phyloP scores from a whole-genome alignment of 352 stramenopile species.

The Globisporangium iwayamae region DNA sequence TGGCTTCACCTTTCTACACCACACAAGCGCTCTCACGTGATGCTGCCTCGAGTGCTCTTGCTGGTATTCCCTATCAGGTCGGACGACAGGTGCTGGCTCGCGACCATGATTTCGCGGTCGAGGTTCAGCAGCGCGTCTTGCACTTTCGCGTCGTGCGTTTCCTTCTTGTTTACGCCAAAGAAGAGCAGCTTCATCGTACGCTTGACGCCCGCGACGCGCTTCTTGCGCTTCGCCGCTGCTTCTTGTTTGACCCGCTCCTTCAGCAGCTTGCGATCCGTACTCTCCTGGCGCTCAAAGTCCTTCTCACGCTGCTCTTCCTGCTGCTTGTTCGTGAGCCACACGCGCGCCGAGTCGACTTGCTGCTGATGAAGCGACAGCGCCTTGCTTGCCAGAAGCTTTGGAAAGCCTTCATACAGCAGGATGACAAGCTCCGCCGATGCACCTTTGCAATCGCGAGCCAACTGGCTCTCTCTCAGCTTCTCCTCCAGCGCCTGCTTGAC shows the following conservation, averaged over 20 bases:
- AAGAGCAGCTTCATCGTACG: slow-evolving; percentile 24
- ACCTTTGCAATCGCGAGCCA: slow-evolving; percentile 27
- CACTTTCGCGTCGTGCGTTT: slow-evolving; percentile 24
- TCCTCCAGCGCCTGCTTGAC: slow-evolving; percentile 24
- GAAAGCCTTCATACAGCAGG: slow-evolving; percentile 34
- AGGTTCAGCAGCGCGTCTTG: slow-evolving; percentile 35
- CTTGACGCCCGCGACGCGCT: slow-evolving; percentile 19
- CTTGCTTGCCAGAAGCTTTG: slow-evolving; percentile 34
- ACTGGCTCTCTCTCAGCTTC: slow-evolving; percentile 24
- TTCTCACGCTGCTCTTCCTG: slow-evolving; percentile 22
- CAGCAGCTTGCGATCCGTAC: slow-evolving; percentile 13
- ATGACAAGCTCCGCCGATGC: slow-evolving; percentile 29
- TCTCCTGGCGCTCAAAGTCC: background rate
- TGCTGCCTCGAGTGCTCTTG: background rate
- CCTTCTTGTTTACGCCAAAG: slow-evolving; percentile 23
- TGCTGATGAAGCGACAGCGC: slow-evolving; percentile 32
- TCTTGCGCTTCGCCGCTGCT: slow-evolving; percentile 20
- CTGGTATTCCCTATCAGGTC: background rate
- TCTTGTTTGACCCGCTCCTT: slow-evolving; percentile 12
- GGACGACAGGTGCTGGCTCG: slow-evolving; percentile 14
- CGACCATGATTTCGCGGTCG: slow-evolving; percentile 31
- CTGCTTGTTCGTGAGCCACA: slow-evolving; percentile 28
- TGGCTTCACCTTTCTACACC: slow-evolving; percentile 3
- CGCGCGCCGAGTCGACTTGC: slow-evolving; percentile 26
- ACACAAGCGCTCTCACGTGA: background rate